phyloP scores from a whole-genome alignment of 805 yeast genomes.

The Candida ovalis region DNA sequence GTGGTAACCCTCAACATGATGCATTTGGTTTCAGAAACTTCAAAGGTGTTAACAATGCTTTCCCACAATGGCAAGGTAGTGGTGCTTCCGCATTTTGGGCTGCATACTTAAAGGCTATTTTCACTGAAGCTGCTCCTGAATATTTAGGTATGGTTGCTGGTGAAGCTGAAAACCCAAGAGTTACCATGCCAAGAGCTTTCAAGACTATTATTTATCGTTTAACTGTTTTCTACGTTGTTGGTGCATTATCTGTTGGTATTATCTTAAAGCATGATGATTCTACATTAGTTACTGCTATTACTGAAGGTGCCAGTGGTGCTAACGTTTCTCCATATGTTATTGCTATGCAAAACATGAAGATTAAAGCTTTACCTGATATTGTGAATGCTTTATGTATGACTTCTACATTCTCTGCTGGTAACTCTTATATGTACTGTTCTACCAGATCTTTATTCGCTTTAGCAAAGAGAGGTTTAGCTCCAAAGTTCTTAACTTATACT shows the following conservation, averaged over 20 bases:
- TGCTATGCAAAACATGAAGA: slow-evolving; percentile 69
- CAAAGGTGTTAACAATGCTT: slow-evolving; percentile 33
- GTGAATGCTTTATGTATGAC: slow-evolving; percentile 75
- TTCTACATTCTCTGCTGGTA: slow-evolving; percentile 81
- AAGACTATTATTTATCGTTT: slow-evolving; percentile 69
- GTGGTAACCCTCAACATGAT: slow-evolving; percentile 74
- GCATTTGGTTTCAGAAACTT: slow-evolving; percentile 29
- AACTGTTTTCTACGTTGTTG: slow-evolving; percentile 63
- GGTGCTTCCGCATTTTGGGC: slow-evolving; percentile 68
- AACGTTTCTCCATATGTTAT: slow-evolving; percentile 79
- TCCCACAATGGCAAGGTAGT: slow-evolving; percentile 49
- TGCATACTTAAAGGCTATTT: slow-evolving; percentile 67
- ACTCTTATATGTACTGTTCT: slow-evolving; percentile 73
- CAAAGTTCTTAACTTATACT: slow-evolving; percentile 58
- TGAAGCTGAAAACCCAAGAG: slow-evolving; percentile 59
- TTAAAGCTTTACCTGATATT: slow-evolving; percentile 66
- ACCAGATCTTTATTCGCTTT: slow-evolving; percentile 65
- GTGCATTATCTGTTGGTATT: slow-evolving; percentile 75
- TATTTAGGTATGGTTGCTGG: slow-evolving; percentile 83
- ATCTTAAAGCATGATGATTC: slow-evolving; percentile 71
- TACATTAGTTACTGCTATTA: slow-evolving; percentile 51
- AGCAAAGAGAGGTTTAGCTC: slow-evolving; percentile 72
- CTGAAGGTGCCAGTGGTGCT: slow-evolving; percentile 66
- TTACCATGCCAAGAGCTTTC: slow-evolving; percentile 73
- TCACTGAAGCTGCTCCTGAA: slow-evolving; percentile 80